Conservation (phyloP, 2,329 filamentous ascomycete genomes). For the Neonectria faginata region DNA sequence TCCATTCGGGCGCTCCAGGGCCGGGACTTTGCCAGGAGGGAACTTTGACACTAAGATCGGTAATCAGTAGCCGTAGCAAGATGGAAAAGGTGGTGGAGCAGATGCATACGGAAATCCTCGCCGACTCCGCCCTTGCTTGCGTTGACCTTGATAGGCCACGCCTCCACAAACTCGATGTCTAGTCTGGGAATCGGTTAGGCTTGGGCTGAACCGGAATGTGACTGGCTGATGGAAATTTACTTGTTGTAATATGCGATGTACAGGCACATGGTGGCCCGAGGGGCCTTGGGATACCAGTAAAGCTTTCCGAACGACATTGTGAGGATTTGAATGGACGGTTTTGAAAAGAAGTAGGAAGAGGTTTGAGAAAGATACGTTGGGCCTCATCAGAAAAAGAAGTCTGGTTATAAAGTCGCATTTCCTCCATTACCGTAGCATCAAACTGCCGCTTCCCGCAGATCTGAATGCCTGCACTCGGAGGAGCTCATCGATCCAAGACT, state of each 20-base stretch:
- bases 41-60: slow-evolving; percentile 14
- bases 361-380: not conserved
- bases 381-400: not conserved
- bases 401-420: slow-evolving; percentile 3
- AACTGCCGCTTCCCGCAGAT: not conserved
- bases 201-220: not conserved
- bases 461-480: not conserved
- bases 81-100: not conserved
- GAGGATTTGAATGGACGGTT: not conserved
- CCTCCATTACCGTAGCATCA: not conserved
- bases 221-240: not conserved
- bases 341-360: not conserved
- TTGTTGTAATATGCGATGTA: slow-evolving; percentile 31
- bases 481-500: slow-evolving; percentile 3
- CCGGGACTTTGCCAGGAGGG: slow-evolving; percentile 26
- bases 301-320: slow-evolving; percentile 24
- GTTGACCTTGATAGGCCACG: slow-evolving; percentile 30
- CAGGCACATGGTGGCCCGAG: slow-evolving; percentile 28
- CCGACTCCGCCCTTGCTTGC: slow-evolving; percentile 28
- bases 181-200: not conserved
- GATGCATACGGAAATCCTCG: slow-evolving; percentile 14
- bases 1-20: slow-evolving; percentile 23
- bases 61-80: not conserved
- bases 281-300: slow-evolving; percentile 30
- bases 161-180: slow-evolving; percentile 25